These are phyloP conservation scores for Russula sp. DNA, from an alignment of 768 basidiomycete species.

Conservation along the genomic window DNA sequence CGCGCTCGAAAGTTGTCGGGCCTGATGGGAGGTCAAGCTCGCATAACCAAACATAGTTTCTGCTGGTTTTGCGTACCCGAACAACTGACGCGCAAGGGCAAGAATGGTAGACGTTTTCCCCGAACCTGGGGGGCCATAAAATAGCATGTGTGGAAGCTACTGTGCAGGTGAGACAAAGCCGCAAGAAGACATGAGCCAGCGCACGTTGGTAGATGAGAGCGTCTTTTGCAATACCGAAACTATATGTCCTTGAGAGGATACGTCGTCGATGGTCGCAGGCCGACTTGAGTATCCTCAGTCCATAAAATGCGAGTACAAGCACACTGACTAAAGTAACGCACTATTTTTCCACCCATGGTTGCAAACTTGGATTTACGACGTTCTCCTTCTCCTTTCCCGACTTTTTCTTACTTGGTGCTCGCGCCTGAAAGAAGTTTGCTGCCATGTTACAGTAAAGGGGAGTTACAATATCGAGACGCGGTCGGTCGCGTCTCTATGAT, in stretches of 20 bases:
- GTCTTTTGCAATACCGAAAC: conserved; percentile 89
- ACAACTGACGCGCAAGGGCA: conserved; percentile 87
- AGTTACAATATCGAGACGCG: conserved; percentile 27
- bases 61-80: conserved; percentile 55
- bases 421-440: conserved; percentile 48
- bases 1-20: conserved; percentile 91
- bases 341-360: conserved; percentile 99
- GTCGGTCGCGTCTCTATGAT: background rate
- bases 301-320: background rate
- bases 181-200: conserved; percentile 15
- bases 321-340: conserved; percentile 33
- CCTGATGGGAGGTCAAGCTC: conserved; percentile 35
- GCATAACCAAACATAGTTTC: too few relatives aligned
- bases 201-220: conserved; percentile 85
- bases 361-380: conserved; percentile 48
- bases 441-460: conserved; percentile 38
- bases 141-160: conserved; percentile 97
- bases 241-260: conserved; percentile 96
- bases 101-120: conserved; percentile 99
- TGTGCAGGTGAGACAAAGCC: conserved; percentile 1
- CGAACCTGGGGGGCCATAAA: conserved; percentile 98
- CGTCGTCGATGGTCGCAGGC: conserved; percentile 96
- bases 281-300: conserved; percentile 46
- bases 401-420: conserved; percentile 26
- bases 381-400: conserved; percentile 30